Percentiles rank a stretch among this genome's conserved stretches.
Evolutionary conservation across 2,329 filamentous ascomycete genomes (phyloP).

Genomic region (Microsporum canis): DNA sequence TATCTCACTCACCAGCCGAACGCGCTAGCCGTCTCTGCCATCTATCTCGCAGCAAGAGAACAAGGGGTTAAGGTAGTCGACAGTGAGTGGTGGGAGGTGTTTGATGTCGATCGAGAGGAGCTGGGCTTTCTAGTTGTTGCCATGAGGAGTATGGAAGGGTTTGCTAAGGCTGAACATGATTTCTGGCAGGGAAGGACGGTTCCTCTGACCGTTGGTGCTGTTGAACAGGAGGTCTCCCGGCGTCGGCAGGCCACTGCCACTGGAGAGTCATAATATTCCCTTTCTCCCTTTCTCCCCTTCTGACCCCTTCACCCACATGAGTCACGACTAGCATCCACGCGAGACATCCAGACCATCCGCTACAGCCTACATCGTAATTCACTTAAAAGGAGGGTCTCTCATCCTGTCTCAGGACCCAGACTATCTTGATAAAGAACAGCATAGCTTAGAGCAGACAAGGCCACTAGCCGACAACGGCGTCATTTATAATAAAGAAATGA

Average conservation of each 20-base stretch:
- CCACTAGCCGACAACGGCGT: not conserved
- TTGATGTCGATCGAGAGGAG: constrained; percentile 90
- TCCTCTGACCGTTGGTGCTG: constrained; percentile 46
- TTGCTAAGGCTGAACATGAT: constrained; percentile 49
- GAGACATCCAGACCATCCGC: not conserved
- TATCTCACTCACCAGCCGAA: constrained; percentile 88
- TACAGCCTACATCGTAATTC: not conserved
- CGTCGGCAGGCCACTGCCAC: constrained; percentile 25
- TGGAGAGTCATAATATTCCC: not conserved
- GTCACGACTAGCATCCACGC: not conserved
- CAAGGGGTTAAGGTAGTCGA: constrained; percentile 65
- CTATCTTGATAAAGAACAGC: not conserved
- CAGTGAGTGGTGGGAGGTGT: constrained; percentile 93
- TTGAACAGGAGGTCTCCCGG: constrained; percentile 47
- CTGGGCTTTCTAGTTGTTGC: constrained; percentile 84
- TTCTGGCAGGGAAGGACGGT: constrained; percentile 45
- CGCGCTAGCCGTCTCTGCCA: constrained; percentile 71
- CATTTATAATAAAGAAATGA: not conserved
- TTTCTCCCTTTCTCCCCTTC: not conserved
- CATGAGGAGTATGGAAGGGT: constrained; percentile 66
- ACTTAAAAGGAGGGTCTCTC: not conserved
- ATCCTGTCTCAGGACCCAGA: not conserved
- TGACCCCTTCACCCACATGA: not conserved
- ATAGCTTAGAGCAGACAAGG: not conserved
- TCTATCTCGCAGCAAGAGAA: constrained; percentile 81